Evolutionary conservation across 495 filamentous ascomycete species (phyloP), one percentile per base, ranked within the genome.

Genomic region (Delitschia confertaspora): DNA sequence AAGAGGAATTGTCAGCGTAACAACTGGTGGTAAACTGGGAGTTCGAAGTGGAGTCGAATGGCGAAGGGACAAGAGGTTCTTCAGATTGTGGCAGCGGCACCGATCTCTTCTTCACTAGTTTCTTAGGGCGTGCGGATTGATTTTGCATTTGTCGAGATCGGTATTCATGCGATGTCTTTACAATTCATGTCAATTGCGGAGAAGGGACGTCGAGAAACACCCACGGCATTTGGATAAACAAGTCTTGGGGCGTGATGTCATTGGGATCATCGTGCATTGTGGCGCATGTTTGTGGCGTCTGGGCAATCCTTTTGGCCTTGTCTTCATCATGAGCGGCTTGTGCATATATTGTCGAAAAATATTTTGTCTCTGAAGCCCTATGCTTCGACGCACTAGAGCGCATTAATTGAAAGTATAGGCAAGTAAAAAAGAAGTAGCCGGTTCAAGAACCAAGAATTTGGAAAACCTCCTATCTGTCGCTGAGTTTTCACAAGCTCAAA

Each of bases 81-180:
- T 45, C 45, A 17, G 38, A 41, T 8, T 14, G 31, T 17, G 38
- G 44, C 1, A 45, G 49, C 14, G 29, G 21, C 4, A 49, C 40
- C 10, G 51, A 46, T 34, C 51, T 30, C 42, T 46, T 23, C 34
- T 49, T 55, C 17, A 55, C 40, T 14, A 55, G 51, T 21, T 55
- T 55, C 16, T 22, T 13, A 31, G 35, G 30, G 22, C 26, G 40
- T 31, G 40, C 27, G 16, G 39, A 13, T n/a, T 27, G 17, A 13
- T 31, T 41, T 33, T 41, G 35, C 51, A 53, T 53, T 8, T 2
- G 9, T 24, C 13, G 23, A 40, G 25, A 16, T 7, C 3, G 8
- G 8, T 35, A 14, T 23, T 17, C n/a, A n/a, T n/a, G n/a, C n/a
- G n/a, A n/a, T 8, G 2, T 30, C 29, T n/a, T 6, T 6, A 32